Conservation (phyloP, 495 filamentous ascomycete species). For the Tetracladium marchalianum region DNA sequence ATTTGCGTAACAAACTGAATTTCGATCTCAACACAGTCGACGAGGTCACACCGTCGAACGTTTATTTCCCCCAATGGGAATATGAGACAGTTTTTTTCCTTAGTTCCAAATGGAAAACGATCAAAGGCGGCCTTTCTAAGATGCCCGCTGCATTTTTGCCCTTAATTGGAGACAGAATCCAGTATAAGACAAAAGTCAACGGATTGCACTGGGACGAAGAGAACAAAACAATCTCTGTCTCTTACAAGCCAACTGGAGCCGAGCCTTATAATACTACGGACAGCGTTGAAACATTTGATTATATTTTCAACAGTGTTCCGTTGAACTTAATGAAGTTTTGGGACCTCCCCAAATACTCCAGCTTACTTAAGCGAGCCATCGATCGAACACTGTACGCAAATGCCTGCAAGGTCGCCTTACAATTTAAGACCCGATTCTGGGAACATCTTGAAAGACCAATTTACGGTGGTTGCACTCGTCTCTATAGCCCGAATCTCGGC, state of each 20-base stretch:
- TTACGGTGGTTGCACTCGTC: conserved; percentile 47
- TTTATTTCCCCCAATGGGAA: conserved; percentile 10
- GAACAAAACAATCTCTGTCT: conserved; percentile 34
- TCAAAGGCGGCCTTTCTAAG: conserved; percentile 49
- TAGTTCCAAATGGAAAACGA: conserved; percentile 51
- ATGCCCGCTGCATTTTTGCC: conserved; percentile 54
- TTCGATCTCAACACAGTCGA: conserved; percentile 45
- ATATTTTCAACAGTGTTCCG: conserved; percentile 52
- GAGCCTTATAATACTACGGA: not conserved
- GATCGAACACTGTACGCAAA: conserved; percentile 42
- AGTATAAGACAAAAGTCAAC: conserved; percentile 42
- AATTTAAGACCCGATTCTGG: conserved; percentile 59
- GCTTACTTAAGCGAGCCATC: conserved; percentile 48
- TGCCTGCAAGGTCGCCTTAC: conserved; percentile 59
- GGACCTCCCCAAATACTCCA: conserved; percentile 33
- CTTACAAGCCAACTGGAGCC: conserved; percentile 23
- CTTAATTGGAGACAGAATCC: conserved; percentile 41
- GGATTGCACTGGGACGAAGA: conserved; percentile 31
- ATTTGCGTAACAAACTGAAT: conserved; percentile 48
- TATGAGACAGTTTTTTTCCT: conserved; percentile 51
- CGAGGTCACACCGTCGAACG: conserved; percentile 23
- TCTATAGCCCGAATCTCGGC: conserved; percentile 49
- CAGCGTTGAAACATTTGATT: conserved; percentile 40
- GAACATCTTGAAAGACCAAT: conserved; percentile 52
- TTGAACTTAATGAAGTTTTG: conserved; percentile 49